Conservation (phyloP, 2,329 filamentous ascomycete species). For the Zymoseptoria passerinii region DNA sequence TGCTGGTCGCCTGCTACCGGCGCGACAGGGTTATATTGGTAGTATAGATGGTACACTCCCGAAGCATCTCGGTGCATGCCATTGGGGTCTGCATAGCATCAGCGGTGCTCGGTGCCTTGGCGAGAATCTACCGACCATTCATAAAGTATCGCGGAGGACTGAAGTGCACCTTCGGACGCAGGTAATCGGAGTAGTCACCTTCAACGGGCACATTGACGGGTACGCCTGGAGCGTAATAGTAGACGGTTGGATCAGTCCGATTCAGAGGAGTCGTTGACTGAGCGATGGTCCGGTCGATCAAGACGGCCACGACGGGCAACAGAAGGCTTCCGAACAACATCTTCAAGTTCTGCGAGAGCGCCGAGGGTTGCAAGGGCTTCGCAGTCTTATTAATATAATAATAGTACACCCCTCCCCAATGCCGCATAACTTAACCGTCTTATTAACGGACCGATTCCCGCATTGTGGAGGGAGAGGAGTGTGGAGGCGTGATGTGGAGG, state of each 20-base stretch:
- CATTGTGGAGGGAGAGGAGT: too few relatives aligned
- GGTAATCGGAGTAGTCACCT: slow-evolving; percentile 34
- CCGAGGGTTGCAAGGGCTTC: too few relatives aligned
- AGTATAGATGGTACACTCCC: slow-evolving; percentile 56
- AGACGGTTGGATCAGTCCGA: slow-evolving; percentile 8
- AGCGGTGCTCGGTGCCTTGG: not conserved
- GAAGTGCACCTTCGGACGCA: slow-evolving; percentile 49
- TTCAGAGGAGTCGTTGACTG: slow-evolving; percentile 4
- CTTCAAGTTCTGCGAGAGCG: not conserved
- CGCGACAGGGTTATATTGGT: slow-evolving; percentile 50
- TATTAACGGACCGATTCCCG: too few relatives aligned
- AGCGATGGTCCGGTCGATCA: slow-evolving; percentile 9
- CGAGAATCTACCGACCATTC: slow-evolving; percentile 32
- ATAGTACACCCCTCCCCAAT: too few relatives aligned
- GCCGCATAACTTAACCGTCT: too few relatives aligned
- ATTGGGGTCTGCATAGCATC: slow-evolving; percentile 51
- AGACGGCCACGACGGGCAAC: slow-evolving; percentile 29
- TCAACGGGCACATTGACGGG: slow-evolving; percentile 30
- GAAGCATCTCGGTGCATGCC: slow-evolving; percentile 52
- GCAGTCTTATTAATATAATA: too few relatives aligned
- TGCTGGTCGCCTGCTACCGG: slow-evolving; percentile 51
- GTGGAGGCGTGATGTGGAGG: too few relatives aligned
- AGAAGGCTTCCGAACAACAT: slow-evolving; percentile 23
- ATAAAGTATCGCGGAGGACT: slow-evolving; percentile 47
- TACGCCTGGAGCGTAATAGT: slow-evolving; percentile 22